A percentile compares a stretch with the other conserved stretches of the same genome.
Evolutionary conservation across 805 yeast species (phyloP).

Genomic region (Schwanniomyces occidentalis): DNA sequence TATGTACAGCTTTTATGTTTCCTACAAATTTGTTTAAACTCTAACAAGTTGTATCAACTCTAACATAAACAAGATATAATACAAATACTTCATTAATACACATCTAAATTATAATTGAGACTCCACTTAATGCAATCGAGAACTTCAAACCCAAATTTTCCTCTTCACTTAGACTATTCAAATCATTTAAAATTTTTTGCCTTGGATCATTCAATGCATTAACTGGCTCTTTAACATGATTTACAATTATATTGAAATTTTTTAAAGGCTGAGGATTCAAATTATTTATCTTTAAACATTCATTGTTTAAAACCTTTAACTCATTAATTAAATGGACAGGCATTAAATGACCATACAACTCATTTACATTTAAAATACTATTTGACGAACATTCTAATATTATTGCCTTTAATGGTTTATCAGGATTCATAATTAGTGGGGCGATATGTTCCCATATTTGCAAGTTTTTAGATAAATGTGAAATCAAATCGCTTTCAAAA

Average conservation of each 20-base stretch:
- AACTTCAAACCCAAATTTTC: conserved; percentile 46
- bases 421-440: conserved; percentile 37
- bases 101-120: conserved; percentile 28
- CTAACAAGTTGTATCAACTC: neutral
- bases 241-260: conserved; percentile 49
- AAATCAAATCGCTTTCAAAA: conserved; percentile 64
- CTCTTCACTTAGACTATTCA: conserved; percentile 38
- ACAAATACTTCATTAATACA: no score
- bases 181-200: conserved; percentile 47
- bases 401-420: conserved; percentile 47
- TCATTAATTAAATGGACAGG: conserved; percentile 65
- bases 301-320: conserved; percentile 30
- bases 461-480: conserved; percentile 37
- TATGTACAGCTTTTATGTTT: no score
- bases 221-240: conserved; percentile 46
- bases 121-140: conserved; percentile 58
- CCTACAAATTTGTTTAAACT: neutral
- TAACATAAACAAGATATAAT: no score
- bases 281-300: conserved; percentile 14
- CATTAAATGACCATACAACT: conserved; percentile 77
- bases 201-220: conserved; percentile 53
- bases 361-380: conserved; percentile 41
- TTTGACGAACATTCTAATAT: conserved; percentile 72
- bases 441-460: conserved; percentile 61
- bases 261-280: conserved; percentile 32